Evolutionary conservation across 31 red algal species (phyloP).

Genomic region (Pterothamnion heteromorphum): DNA sequence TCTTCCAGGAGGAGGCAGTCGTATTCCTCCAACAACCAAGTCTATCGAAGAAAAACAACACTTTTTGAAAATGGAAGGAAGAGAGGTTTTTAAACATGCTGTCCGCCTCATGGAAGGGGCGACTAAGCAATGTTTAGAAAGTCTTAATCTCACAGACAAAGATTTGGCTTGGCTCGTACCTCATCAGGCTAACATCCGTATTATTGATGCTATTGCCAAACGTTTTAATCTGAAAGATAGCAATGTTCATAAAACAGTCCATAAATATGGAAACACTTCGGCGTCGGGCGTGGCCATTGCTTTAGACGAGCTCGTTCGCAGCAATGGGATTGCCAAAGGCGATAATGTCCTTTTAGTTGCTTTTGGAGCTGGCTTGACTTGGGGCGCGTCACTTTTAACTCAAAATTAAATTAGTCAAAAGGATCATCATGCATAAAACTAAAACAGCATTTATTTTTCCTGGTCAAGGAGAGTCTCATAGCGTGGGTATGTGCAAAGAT

Average conservation of each 20-base stretch:
- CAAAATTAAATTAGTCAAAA: background rate
- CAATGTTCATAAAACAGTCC: background rate
- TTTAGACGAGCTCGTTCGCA: background rate
- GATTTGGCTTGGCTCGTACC: constrained; percentile 26
- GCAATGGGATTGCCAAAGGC: background rate
- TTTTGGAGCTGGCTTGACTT: constrained; percentile 33
- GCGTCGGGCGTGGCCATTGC: background rate
- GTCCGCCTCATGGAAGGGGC: background rate
- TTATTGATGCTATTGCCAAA: background rate
- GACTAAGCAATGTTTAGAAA: background rate
- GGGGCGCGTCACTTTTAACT: constrained; percentile 13
- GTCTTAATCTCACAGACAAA: background rate
- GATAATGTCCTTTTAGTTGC: constrained; percentile 8
- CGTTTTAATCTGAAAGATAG: background rate
- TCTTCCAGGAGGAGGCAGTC: background rate
- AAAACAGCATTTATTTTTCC: constrained; percentile 68
- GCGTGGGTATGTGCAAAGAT: constrained; percentile 55
- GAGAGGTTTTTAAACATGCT: constrained; percentile 11
- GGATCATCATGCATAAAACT: background rate
- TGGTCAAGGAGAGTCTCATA: constrained; percentile 85
- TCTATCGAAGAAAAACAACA: background rate
- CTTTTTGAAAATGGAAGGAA: background rate
- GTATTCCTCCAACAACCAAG: background rate
- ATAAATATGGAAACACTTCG: constrained; percentile 8
- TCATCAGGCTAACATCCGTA: constrained; percentile 18